These are phyloP conservation scores for Limonium bicolor DNA, from an alignment of 148 eudicot genomes.

Conservation along the genomic window DNA sequence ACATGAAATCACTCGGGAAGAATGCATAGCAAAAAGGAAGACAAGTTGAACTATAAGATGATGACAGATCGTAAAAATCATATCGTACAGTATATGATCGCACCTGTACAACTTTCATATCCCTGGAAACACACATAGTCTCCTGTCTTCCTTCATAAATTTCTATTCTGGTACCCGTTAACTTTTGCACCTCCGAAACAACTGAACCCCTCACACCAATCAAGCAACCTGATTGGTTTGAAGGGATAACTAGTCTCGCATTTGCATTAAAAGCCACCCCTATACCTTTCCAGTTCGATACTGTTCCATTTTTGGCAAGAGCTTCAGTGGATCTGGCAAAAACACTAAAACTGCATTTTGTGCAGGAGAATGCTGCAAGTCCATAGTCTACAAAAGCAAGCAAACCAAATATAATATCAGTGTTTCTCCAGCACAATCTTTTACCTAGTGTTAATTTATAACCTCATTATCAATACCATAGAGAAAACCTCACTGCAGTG, in stretches of 20 bases:
- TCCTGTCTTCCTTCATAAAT: slow-evolving; percentile 12
- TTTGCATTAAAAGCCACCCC: slow-evolving; percentile 9
- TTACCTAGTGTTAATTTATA: too few relatives aligned
- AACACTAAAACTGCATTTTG: slow-evolving; percentile 33
- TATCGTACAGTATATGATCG: background rate
- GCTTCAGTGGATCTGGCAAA: slow-evolving; percentile 16
- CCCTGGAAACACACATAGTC: slow-evolving; percentile 11
- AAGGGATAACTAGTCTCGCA: slow-evolving; percentile 26
- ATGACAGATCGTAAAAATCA: too few relatives aligned
- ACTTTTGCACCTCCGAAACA: slow-evolving; percentile 16
- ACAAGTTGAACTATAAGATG: too few relatives aligned
- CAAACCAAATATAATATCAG: background rate
- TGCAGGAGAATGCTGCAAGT: slow-evolving; percentile 25
- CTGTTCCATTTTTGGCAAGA: slow-evolving; percentile 7
- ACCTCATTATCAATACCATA: too few relatives aligned
- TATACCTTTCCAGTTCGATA: slow-evolving; percentile 6
- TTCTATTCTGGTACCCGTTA: slow-evolving; percentile 19
- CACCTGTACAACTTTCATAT: slow-evolving; percentile 36
- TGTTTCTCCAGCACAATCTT: too few relatives aligned
- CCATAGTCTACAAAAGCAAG: slow-evolving; percentile 16
- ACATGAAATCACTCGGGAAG: too few relatives aligned
- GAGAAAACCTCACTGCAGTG: too few relatives aligned
- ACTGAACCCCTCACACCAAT: slow-evolving; percentile 12
- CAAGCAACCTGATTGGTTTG: slow-evolving; percentile 20
- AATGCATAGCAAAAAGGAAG: too few relatives aligned